phyloP scores from a whole-genome alignment of 2,329 filamentous ascomycete species.

The Zarea fungicola region DNA sequence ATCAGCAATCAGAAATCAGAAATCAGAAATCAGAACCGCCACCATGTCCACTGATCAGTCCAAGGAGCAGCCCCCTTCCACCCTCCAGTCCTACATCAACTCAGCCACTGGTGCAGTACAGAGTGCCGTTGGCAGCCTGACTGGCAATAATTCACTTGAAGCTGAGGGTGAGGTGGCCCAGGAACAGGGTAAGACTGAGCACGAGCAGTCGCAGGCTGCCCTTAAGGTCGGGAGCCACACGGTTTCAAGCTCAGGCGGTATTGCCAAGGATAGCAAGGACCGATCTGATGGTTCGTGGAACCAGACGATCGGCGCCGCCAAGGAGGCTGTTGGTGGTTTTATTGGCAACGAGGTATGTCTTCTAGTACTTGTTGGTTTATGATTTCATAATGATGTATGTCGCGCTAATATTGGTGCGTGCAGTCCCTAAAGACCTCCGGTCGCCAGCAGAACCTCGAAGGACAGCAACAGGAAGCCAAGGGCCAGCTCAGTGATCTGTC shows the following conservation, averaged over 20 bases:
- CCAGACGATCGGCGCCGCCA: slow-evolving; percentile 81
- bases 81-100: slow-evolving; percentile 73
- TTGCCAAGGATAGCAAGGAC: slow-evolving; percentile 66
- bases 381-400: not conserved
- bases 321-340: slow-evolving; percentile 73
- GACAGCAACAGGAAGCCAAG: slow-evolving; percentile 75
- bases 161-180: slow-evolving; percentile 60
- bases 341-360: slow-evolving; percentile 62
- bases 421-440: slow-evolving; percentile 67
- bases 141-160: slow-evolving; percentile 66
- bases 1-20: not conserved
- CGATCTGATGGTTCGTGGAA: slow-evolving; percentile 73
- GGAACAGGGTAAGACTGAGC: slow-evolving; percentile 58
- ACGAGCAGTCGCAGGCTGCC: slow-evolving; percentile 70
- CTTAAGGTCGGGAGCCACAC: slow-evolving; percentile 69
- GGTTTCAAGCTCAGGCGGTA: slow-evolving; percentile 62
- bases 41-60: slow-evolving; percentile 29
- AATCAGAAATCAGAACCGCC: slow-evolving; percentile 4
- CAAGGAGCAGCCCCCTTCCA: slow-evolving; percentile 50
- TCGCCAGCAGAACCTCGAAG: slow-evolving; percentile 70
- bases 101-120: slow-evolving; percentile 68
- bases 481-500: slow-evolving; percentile 71
- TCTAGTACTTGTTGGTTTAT: not conserved
- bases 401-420: not conserved
- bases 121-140: slow-evolving; percentile 64